Base-by-base conservation (phyloP, 2,329 filamentous ascomycete species). In the Neonectria punicea region DNA sequence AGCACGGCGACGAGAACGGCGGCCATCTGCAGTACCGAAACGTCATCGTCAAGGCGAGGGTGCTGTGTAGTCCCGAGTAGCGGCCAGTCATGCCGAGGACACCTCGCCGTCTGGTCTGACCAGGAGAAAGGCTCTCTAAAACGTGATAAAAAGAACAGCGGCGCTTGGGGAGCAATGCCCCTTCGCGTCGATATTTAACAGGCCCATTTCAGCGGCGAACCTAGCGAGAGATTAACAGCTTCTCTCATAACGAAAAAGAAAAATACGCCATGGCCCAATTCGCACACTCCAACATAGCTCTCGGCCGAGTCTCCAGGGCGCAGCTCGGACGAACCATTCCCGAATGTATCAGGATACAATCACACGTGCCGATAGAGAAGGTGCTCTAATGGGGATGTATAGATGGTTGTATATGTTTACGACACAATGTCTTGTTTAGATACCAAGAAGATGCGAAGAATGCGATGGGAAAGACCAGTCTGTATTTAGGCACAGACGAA, bases 21-120 rank as follows among this genome's bases (percentile, higher is more conserved):
- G 84, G 85, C 43, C 85, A 89, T 67, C 77, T 86, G 70, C 85
- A 90, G 72, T 85, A 87, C 66, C 82, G 83, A 46, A 92, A 91
- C 73, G 83, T 91, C 50, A 86, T 92, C 68, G 81, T 85, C 63
- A 92, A 90, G 78, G 87, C 89, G n/a, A 86, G 85, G 70, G 89
- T 92, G 5, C 77, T 91, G 53, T 91, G 89, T 73, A 80, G 80
- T 54, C 80, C 83, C 9, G 83, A 86, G 71, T 73, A 75, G 41
- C 71, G 10, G n/a, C 6, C 6, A 20, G 16, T 3, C 18, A 53
- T 46, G 22, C 28, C 13, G 11, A 30, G 22, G 22, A 30, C 18
- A n/a, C 6, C 10, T 16, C 16, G n/a, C 18, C 11, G 2, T 34
- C 13, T 13, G 3, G 5, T 51, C n/a, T 34, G 30, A 5, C n/a